Evolutionary conservation across 1,139 yeast species (phyloP), one percentile per base, ranked within the genome.

Genomic region (Ogataea hybrid): DNA sequence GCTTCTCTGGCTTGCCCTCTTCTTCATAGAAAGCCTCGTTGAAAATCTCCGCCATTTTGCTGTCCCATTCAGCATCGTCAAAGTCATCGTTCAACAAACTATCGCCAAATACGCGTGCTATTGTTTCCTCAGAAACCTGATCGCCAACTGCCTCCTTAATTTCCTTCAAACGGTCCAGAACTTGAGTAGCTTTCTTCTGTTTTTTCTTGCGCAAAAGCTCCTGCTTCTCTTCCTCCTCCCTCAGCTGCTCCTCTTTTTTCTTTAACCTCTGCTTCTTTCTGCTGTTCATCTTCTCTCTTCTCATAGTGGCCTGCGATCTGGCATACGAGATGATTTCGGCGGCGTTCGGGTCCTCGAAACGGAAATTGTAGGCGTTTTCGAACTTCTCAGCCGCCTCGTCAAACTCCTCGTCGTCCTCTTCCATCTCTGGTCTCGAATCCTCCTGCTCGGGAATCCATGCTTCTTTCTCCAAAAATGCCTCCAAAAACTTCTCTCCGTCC

Each of bases 241-340:
- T 67, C 29, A 64, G 67, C 47, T 72, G 77, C 37, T 69, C 73
- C 36, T 78, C 84, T 44, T 70, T 75, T 61, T 81, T 79, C 59
- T 71, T 75, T 39, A 88, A 92, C 68, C 98, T 80, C 64, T 82
- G 83, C 62, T 84, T 78, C 68, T 88, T 88, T 57, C 98, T 78
- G 16, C 85, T 65, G 52, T 81, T 80, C 45, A 84, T 75, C 38
- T 80, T 81, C 17, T 83, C 79, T 61, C 98, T 77, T 67, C 98
- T 81, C 57, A 89, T 72, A 0, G 97, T 88, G 21, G 95, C 95
- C 62, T 89, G 96, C 50, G 76, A 85, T 75, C 99, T 88, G 5
- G 98, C 97, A 68, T 92, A 94, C n/a, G 96, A 83, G 25, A 89
- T 84, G 62, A 94, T 87, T 58, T 92, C 97, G 0, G 92, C 87